Evolutionary conservation across 1,139 yeast genomes (phyloP), one percentile per base, ranked within the genome.

Genomic region (Blastobotrys elegans): DNA sequence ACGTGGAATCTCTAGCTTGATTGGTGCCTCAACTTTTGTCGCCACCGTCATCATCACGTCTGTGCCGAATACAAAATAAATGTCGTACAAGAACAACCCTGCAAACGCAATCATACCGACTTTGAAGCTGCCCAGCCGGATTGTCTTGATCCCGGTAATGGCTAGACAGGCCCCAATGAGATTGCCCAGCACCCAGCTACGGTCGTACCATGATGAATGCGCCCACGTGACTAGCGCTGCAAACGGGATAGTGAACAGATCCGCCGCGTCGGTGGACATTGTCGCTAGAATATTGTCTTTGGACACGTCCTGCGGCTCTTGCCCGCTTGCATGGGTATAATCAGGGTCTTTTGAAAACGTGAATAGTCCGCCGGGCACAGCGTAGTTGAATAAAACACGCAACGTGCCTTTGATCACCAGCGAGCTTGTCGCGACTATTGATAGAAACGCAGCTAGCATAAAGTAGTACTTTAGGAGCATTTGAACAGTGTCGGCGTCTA

Each of bases 1-100:
- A 50, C 62, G 59, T 4, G 85, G 85, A n/a, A 77, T 61, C 14
- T 69, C 56, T n/a, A 80, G 52, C 59, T 78, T 77, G 44, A 75
- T 68, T 1, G 88, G 88, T 10, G 77, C 68, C n/a, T 79, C 76
- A 22, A 82, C 58, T 20, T 56, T 54, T 2, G 74, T 72, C 3
- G 87, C 88, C 18, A 82, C 88, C 1, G 79, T 71, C 41, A 74
- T 68, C 89, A 83, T 82, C 11, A 80, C 69, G 43, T 76, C 72
- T 0, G 85, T 74, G 2, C 75, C 77, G 62, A 81, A 83, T 1
- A 82, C 89, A 65, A 83, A 83, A 58, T 73, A 80, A 36, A 80
- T 72, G 59, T 83, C 89, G 62, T 82, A 83, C 34, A 76, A 52
- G 57, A 82, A 80, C 40, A 82, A 69, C 1, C 76, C 76, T 1